Conservation (phyloP, 352 stramenopile species). For the Aphanomyces stellatus region DNA sequence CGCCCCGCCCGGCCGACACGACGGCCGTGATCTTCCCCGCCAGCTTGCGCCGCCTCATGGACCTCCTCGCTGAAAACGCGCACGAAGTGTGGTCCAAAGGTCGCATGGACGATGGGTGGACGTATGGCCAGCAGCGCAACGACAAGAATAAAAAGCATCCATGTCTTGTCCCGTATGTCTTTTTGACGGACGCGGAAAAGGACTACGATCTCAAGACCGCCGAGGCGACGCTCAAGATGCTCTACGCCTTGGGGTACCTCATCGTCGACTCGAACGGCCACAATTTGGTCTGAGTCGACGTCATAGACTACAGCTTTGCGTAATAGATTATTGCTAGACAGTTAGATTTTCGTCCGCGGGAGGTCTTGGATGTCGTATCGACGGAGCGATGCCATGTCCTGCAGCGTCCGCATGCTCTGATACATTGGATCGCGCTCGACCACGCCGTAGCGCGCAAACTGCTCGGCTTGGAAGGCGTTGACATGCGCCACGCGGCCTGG, state of each 20-base stretch:
- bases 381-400: constrained; percentile 26
- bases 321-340: too few species aligned
- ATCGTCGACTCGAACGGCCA: constrained; percentile 40
- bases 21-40: constrained; percentile 52
- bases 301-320: background rate
- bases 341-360: background rate
- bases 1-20: constrained; percentile 70
- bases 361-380: background rate
- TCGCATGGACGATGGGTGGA: constrained; percentile 83
- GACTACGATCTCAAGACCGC: constrained; percentile 85
- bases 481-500: constrained; percentile 24
- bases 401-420: constrained; percentile 37
- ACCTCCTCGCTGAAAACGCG: constrained; percentile 76
- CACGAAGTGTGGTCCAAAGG: constrained; percentile 83
- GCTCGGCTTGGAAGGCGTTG: constrained; percentile 32
- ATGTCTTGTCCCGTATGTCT: constrained; percentile 82
- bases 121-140: constrained; percentile 68
- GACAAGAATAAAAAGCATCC: constrained; percentile 73
- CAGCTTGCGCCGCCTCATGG: constrained; percentile 57
- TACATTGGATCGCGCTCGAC: constrained; percentile 41
- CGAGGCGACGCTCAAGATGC: constrained; percentile 81
- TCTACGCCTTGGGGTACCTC: constrained; percentile 80
- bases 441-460: constrained; percentile 34
- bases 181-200: constrained; percentile 83
- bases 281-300: constrained; percentile 1